Percentiles rank a stretch among this genome's conserved stretches.
phyloP scores from a whole-genome alignment of 2,329 filamentous ascomycete genomes.

The Arthroderma sp. region DNA sequence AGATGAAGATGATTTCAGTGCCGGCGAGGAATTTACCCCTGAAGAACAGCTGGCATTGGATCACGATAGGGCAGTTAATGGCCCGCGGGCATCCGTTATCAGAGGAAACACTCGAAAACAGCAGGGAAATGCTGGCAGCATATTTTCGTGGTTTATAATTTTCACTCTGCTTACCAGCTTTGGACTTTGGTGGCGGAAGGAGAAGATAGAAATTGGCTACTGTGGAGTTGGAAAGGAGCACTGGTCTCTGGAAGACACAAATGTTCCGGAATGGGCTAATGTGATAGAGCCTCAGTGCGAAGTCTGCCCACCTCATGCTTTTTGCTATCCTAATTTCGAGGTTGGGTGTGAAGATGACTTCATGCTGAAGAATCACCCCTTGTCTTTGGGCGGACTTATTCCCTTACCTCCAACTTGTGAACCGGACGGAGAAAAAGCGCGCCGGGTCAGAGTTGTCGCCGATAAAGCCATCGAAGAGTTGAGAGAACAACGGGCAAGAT shows the following conservation, averaged over 20 bases:
- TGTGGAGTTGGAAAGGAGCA: constrained; percentile 67
- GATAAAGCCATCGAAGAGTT: constrained; percentile 79
- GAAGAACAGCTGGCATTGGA: constrained; percentile 74
- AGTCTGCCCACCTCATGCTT: constrained; percentile 77
- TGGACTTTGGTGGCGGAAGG: constrained; percentile 74
- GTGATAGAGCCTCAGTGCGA: constrained; percentile 71
- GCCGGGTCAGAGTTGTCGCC: constrained; percentile 73
- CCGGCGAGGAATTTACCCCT: constrained; percentile 86
- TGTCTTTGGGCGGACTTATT: constrained; percentile 65
- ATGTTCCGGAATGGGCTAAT: constrained; percentile 60
- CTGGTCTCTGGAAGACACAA: constrained; percentile 44
- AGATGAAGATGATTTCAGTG: constrained; percentile 48
- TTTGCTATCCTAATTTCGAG: constrained; percentile 66
- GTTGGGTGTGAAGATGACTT: constrained; percentile 79
- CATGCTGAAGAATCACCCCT: constrained; percentile 67
- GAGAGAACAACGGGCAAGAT: constrained; percentile 71
- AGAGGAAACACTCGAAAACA: constrained; percentile 19
- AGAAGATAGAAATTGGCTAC: constrained; percentile 92
- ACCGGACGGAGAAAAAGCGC: constrained; percentile 82
- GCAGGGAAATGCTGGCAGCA: constrained; percentile 36
- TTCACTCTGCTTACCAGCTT: constrained; percentile 59
- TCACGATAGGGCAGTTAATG: constrained; percentile 49
- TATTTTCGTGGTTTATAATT: constrained; percentile 58
- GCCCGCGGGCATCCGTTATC: constrained; percentile 22
- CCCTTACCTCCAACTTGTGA: constrained; percentile 87